Evolutionary conservation across 179 eudicot species (phyloP), one percentile per base, ranked within the genome.

Genomic region (Silene vulgaris): DNA sequence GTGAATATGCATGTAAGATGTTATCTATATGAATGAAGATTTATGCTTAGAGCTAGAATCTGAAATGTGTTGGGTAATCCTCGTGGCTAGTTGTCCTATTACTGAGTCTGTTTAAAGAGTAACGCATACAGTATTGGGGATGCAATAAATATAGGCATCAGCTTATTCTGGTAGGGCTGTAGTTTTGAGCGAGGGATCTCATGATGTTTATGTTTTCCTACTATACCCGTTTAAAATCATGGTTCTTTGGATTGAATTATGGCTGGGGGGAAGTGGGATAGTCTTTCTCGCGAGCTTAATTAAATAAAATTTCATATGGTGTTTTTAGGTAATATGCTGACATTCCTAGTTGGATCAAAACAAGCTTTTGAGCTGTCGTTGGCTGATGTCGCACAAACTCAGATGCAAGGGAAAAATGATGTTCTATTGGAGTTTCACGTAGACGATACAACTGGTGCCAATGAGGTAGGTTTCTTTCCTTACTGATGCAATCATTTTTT

Each of bases 321-420:
- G 30, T 76, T 78, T 64, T 35, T 82, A 95, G 99, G 96, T 69
- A 95, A 95, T 71, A 92, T 88, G 90, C 82, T 95, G 81, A 76
- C 89, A 28, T 95, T 95, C 79, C 69, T 82, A 69, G 96, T 87
- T 82, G 97, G 89, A 73, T 73, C 83, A 5, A 95, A 93, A 86
- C 97, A 95, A 89, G 91, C 97, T 29, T 95, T 95, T 85, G 99
- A 95, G 87, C 83, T 95, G 29, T 93, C 99, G 12, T 82, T 95
- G 69, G 96, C 97, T 5, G 99, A 95, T 84, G 97, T 95, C 17
- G 83, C 97, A 50, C 99, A 95, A 75, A 89, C 99, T 35, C 99
- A 95, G 78, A 86, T 92, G 84, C 99, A 95, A 85, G 99, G 96
- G 12, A 95, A 95, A 82, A 95, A 87, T 81, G 99, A 95, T 71